Evolutionary conservation across 805 yeast species (phyloP), one percentile per base, ranked within the genome.

Genomic region (Cyberlindnera galapagoensis): DNA sequence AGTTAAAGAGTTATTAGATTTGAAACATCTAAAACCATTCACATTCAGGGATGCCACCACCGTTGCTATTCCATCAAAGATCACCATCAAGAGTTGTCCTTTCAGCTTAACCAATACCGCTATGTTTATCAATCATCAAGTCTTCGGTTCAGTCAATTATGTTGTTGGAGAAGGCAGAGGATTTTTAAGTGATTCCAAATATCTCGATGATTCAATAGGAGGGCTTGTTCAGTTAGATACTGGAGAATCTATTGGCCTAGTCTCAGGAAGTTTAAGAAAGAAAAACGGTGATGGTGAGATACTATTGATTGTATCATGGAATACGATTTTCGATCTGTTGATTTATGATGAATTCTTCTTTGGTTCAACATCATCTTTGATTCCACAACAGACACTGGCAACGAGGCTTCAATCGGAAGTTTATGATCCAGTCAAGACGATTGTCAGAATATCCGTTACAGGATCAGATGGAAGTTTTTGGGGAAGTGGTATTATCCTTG

Each of bases 51-150:
- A 25, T 9, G 11, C 44, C 3, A 22, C 22, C 3, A 16, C 21
- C 1, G 34, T 39, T 9, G 13, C 18, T 5, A 35, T 47, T 7
- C 54, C 56, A 3, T 25, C 44, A 3, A 46, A 35, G 26, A 26
- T 47, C 4, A 17, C 15, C 2, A 35, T 52, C 6, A 40, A 44
- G 14, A 46, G 55, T 20, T 52, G 55, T 20, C 56, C 56, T 1
- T 52, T 52, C 34, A 47, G 54, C 32, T 24, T 50, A n/a, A 52
- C 56, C 5, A 52, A 52, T 34, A 46, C 44, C 13, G 51, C 55
- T 1, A 34, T 52, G 9, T 52, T 52, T 33, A 36, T 45, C 12
- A 43, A 42, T 16, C 52, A 47, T 26, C 36, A 32, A 22, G 17
- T 47, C 6, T 45, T 35, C 33, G 55, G 54, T 0, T 34, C 42